These are phyloP conservation scores for Colletotrichum spaethianum DNA, from an alignment of 2,329 filamentous ascomycete genomes.

Conservation along the genomic window DNA sequence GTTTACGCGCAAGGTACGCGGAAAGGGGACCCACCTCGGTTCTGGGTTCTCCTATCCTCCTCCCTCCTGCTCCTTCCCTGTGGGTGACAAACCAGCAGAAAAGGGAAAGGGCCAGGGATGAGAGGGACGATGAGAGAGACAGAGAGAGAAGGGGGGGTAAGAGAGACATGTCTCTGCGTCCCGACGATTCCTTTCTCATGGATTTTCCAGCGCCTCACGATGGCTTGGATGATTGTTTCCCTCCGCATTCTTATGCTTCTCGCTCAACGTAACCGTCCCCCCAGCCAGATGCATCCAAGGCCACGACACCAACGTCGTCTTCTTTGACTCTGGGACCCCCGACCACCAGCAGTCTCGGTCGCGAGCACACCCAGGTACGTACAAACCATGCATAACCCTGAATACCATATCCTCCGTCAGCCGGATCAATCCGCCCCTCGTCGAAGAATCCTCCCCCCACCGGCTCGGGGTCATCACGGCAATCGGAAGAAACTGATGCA, in stretches of 20 bases:
- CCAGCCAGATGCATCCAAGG: not conserved
- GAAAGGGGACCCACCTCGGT: not conserved
- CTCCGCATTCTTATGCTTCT: conserved; percentile 11
- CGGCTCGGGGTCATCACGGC: conserved; percentile 13
- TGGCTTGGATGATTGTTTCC: not conserved
- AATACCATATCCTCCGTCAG: not conserved
- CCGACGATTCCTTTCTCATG: not conserved
- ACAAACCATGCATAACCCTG: not conserved
- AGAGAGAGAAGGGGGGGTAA: not conserved
- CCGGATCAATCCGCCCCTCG: not conserved
- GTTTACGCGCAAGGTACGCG: not conserved
- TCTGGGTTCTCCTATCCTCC: not conserved
- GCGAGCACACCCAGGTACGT: not conserved
- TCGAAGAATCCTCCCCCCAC: not conserved
- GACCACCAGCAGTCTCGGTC: not conserved
- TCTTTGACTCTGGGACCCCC: not conserved
- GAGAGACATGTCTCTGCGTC: conserved; percentile 21
- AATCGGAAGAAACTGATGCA: conserved; percentile 16
- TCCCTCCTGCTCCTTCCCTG: not conserved
- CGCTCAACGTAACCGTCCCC: not conserved
- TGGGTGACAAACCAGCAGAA: conserved; percentile 8
- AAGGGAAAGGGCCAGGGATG: not conserved
- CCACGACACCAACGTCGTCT: not conserved
- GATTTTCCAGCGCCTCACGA: conserved; percentile 13
- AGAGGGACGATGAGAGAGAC: not conserved